Evolutionary conservation across 2,329 filamentous ascomycete species (phyloP).

Genomic region (Diaporthe citrichinensis): DNA sequence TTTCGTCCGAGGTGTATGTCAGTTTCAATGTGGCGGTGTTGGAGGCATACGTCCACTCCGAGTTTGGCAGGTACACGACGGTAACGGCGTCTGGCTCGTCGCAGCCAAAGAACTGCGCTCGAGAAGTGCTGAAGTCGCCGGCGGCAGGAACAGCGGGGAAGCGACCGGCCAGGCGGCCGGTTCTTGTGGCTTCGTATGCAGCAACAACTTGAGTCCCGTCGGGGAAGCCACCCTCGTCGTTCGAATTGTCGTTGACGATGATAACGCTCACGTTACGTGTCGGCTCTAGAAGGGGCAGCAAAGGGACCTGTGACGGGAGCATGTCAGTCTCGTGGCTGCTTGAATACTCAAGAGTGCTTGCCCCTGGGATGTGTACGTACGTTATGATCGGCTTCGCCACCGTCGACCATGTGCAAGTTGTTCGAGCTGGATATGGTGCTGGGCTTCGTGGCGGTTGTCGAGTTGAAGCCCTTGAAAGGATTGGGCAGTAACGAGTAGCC

Average conservation of each 20-base stretch:
- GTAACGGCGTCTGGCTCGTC: conserved; percentile 46
- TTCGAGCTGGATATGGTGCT: conserved; percentile 49
- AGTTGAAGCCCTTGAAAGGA: conserved; percentile 57
- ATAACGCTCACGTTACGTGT: conserved; percentile 56
- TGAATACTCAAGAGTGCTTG: too few species aligned
- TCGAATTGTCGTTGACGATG: conserved; percentile 60
- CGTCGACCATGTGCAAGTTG: conserved; percentile 58
- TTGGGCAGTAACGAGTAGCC: conserved; percentile 52
- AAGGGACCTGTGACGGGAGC: conserved; percentile 48
- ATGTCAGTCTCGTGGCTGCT: neutral
- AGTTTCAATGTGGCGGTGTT: conserved; percentile 51
- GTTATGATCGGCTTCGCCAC: conserved; percentile 60
- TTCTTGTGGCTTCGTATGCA: conserved; percentile 42
- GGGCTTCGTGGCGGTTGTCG: conserved; percentile 45
- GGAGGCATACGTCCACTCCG: conserved; percentile 52
- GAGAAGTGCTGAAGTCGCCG: conserved; percentile 51
- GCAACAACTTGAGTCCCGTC: conserved; percentile 58
- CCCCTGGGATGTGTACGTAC: conserved; percentile 34
- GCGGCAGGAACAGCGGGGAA: conserved; percentile 61
- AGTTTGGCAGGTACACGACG: conserved; percentile 61
- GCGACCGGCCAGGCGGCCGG: conserved; percentile 47
- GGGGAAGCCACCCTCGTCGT: conserved; percentile 57
- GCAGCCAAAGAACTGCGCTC: conserved; percentile 60
- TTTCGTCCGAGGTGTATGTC: conserved; percentile 52
- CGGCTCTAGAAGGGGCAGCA: conserved; percentile 62